Conservation (phyloP, 108 stramenopile species). For the Epipyxis sp. region DNA sequence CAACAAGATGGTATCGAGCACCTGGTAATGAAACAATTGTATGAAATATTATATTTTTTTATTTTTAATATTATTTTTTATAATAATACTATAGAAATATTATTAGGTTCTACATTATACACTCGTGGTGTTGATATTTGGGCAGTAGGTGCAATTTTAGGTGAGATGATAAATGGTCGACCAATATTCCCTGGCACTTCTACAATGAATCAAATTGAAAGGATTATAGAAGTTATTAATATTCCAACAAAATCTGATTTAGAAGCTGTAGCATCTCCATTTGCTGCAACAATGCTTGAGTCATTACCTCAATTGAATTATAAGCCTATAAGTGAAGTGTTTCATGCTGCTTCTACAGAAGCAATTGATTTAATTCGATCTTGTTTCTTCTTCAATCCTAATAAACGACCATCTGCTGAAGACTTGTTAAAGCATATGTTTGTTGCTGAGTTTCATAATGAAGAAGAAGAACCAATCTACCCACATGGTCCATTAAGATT, state of each 20-base stretch:
- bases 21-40: constrained; percentile 34
- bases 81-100: constrained; percentile 54
- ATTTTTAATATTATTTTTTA: not conserved
- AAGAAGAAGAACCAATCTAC: constrained; percentile 50
- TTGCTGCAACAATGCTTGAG: constrained; percentile 62
- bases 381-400: constrained; percentile 68
- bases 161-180: constrained; percentile 80
- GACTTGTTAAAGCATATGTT: constrained; percentile 69
- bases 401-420: constrained; percentile 62
- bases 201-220: constrained; percentile 80
- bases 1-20: constrained; percentile 69
- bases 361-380: constrained; percentile 62
- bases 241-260: constrained; percentile 49
- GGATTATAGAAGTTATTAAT: constrained; percentile 60
- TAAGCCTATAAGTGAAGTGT: constrained; percentile 40
- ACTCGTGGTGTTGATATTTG: constrained; percentile 85
- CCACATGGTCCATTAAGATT: constrained; percentile 26
- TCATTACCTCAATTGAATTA: constrained; percentile 56
- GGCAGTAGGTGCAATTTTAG: constrained; percentile 92
- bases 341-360: constrained; percentile 53
- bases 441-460: constrained; percentile 71
- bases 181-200: constrained; percentile 87
- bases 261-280: constrained; percentile 61
- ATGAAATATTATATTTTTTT: not conserved
- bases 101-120: constrained; percentile 61